These are phyloP conservation scores for Schoenoplectus tabernaemontani DNA, from an alignment of 202 grass and related monocot genomes.

Conservation along the genomic window DNA sequence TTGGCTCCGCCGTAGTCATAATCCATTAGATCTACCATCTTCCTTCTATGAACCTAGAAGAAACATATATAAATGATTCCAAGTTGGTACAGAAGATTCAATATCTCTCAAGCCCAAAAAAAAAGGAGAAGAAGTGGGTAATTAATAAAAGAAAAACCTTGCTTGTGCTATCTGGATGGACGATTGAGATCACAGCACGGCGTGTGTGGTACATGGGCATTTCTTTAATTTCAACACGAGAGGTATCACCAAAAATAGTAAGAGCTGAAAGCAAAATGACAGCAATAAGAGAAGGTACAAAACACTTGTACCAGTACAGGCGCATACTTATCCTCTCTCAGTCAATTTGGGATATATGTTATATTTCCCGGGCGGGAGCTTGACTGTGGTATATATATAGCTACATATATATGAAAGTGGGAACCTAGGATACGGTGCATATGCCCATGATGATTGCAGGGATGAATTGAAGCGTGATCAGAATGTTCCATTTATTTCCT, in stretches of 20 bases:
- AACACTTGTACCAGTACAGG: neutral
- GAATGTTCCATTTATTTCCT: conserved; percentile 5
- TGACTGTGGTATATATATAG: conserved; percentile 9
- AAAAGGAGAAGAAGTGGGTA: too few relatives aligned
- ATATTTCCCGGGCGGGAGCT: neutral
- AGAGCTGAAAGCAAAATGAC: conserved; percentile 13
- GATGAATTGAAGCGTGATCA: conserved; percentile 8
- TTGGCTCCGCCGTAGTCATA: conserved; percentile 30
- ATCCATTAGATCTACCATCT: conserved; percentile 20
- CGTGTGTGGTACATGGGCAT: neutral
- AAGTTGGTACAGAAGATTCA: neutral
- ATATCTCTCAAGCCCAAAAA: too few relatives aligned
- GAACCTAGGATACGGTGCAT: neutral
- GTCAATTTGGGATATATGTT: neutral
- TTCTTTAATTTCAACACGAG: neutral
- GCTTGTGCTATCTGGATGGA: neutral
- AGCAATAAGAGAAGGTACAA: neutral
- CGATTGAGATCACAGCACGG: neutral
- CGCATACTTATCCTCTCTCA: neutral
- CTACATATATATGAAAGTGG: too few relatives aligned
- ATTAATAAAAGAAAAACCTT: too few relatives aligned
- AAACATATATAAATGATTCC: too few relatives aligned
- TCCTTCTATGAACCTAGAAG: conserved; percentile 14
- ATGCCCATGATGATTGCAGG: neutral
- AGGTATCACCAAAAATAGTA: neutral